A percentile compares a stretch with the other conserved stretches of the same genome.
Conservation (phyloP, 768 basidiomycete species). For the Agrocybe chaxingu region DNA sequence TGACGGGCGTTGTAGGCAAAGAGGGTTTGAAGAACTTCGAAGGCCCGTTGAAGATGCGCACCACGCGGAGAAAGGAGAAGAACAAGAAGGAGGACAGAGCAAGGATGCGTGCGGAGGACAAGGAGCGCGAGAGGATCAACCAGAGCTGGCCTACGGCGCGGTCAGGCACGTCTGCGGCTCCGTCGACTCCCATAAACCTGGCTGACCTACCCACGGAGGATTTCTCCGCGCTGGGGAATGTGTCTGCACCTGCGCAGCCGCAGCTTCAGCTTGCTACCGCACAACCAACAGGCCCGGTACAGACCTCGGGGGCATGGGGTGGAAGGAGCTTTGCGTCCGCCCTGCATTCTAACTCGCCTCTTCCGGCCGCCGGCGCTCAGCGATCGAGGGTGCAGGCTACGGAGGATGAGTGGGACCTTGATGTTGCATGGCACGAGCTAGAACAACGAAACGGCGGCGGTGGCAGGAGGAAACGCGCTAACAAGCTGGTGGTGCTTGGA, state of each 20-base stretch:
- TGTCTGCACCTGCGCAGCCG: neutral
- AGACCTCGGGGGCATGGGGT: conserved; percentile 66
- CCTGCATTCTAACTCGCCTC: conserved; percentile 47
- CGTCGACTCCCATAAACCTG: conserved; percentile 9
- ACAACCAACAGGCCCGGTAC: neutral
- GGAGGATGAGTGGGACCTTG: conserved; percentile 75
- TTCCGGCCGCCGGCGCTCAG: conserved; percentile 21
- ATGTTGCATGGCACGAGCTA: conserved; percentile 78
- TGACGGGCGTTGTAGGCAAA: conserved; percentile 71
- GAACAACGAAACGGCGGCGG: conserved; percentile 51
- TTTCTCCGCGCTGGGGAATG: conserved; percentile 16
- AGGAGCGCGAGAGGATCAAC: conserved; percentile 59
- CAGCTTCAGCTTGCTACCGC: neutral
- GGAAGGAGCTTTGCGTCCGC: conserved; percentile 80
- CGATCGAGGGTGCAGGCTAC: conserved; percentile 27
- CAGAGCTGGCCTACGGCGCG: conserved; percentile 14
- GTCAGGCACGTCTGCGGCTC: conserved; percentile 11
- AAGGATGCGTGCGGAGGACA: conserved; percentile 71
- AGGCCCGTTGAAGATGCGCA: conserved; percentile 72
- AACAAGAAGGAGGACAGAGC: conserved; percentile 86
- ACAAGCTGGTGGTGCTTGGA: conserved; percentile 70
- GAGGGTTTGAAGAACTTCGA: conserved; percentile 84
- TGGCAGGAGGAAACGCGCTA: conserved; percentile 57
- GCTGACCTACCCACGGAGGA: conserved; percentile 20
- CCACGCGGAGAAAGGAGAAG: conserved; percentile 75